phyloP scores from a whole-genome alignment of 2,329 filamentous ascomycete species.

The Massarina eburnea region DNA sequence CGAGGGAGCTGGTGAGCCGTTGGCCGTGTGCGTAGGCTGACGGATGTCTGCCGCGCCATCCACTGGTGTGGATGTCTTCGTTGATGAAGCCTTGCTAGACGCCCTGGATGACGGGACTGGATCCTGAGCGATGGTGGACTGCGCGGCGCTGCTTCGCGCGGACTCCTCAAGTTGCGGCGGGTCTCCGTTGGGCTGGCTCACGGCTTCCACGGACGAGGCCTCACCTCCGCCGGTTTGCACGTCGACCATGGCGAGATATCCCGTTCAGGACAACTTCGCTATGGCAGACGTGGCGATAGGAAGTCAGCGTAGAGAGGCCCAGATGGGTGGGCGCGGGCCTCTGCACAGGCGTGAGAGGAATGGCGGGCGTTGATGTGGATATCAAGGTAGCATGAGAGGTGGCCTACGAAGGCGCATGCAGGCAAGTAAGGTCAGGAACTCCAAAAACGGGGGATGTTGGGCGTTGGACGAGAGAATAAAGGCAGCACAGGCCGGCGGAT shows the following conservation, averaged over 20 bases:
- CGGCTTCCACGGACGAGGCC: slow-evolving; percentile 31
- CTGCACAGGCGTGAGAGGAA: slow-evolving; percentile 24
- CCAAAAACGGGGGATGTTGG: background rate
- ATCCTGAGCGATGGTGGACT: slow-evolving; percentile 23
- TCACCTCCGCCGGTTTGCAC: slow-evolving; percentile 41
- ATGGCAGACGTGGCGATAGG: slow-evolving; percentile 15
- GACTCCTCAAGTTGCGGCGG: slow-evolving; percentile 31
- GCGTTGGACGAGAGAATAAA: slow-evolving; percentile 2
- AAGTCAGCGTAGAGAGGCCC: slow-evolving; percentile 13
- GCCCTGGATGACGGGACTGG: slow-evolving; percentile 32
- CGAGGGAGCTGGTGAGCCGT: slow-evolving; percentile 28
- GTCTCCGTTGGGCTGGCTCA: slow-evolving; percentile 31
- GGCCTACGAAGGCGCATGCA: slow-evolving; percentile 31
- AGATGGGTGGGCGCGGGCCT: slow-evolving; percentile 20
- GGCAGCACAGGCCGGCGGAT: background rate
- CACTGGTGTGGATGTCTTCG: slow-evolving; percentile 37
- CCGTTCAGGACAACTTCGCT: slow-evolving; percentile 19
- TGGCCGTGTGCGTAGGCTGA: slow-evolving; percentile 23
- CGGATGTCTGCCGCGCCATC: slow-evolving; percentile 26
- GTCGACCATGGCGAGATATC: slow-evolving; percentile 39
- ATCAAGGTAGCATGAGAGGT: slow-evolving; percentile 41
- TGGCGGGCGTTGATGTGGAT: slow-evolving; percentile 31
- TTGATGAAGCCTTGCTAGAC: slow-evolving; percentile 38
- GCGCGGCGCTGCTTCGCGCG: slow-evolving; percentile 28
- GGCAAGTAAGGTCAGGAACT: slow-evolving; percentile 1